phyloP scores from a whole-genome alignment of 257 asterid genomes.

The Solanum lignicaule region DNA sequence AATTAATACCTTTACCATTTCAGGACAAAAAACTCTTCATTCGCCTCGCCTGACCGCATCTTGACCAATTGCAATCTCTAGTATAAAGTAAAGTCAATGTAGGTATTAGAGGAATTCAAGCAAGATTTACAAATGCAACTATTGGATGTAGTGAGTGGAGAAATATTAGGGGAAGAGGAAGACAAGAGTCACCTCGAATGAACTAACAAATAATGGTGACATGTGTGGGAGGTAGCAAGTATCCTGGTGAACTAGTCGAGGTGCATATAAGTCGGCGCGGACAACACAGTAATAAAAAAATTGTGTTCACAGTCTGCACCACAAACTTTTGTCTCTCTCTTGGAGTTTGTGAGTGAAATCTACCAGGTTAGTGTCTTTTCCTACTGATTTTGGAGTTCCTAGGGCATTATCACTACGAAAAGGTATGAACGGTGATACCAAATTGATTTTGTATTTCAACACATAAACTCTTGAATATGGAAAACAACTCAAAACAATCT shows the following conservation, averaged over 20 bases:
- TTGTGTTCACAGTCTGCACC: not conserved
- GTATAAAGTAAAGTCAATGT: not conserved
- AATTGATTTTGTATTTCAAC: too few species aligned
- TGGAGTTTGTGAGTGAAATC: too few species aligned
- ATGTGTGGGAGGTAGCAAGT: not conserved
- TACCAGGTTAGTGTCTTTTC: too few species aligned
- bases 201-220: not conserved
- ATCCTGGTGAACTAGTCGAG: not conserved
- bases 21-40: not conserved
- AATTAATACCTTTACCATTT: not conserved
- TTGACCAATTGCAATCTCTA: not conserved
- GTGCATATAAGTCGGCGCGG: not conserved
- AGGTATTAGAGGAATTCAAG: not conserved
- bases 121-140: not conserved
- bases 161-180: not conserved
- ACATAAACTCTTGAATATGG: too few species aligned
- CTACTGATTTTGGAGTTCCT: too few species aligned
- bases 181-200: not conserved
- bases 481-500: too few species aligned
- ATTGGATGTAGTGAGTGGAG: not conserved
- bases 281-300: not conserved
- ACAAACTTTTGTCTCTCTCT: too few species aligned
- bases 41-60: not conserved
- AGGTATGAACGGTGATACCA: too few species aligned
- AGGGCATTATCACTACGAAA: too few species aligned